These are phyloP conservation scores for Claviceps pazoutovae DNA, from an alignment of 2,329 filamentous ascomycete genomes.

Conservation along the genomic window DNA sequence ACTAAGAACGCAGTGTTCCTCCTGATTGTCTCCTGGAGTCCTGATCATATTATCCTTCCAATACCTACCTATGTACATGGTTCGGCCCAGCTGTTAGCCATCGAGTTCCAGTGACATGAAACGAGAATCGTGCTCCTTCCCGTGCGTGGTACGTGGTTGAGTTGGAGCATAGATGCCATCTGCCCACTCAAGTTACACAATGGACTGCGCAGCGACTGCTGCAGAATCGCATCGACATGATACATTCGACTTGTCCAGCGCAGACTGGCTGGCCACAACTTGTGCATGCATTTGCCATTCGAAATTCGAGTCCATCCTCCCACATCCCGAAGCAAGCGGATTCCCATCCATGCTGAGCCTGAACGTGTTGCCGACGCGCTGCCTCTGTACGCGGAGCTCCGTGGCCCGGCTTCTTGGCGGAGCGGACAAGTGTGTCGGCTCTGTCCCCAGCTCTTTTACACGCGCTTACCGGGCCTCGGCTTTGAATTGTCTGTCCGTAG, in stretches of 20 bases:
- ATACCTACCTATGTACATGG: too few relatives aligned
- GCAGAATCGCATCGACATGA: too few relatives aligned
- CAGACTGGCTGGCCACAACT: too few relatives aligned
- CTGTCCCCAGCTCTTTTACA: background rate
- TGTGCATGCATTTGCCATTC: too few relatives aligned
- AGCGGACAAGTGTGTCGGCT: background rate
- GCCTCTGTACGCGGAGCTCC: background rate
- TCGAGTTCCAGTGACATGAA: background rate
- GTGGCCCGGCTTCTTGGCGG: background rate
- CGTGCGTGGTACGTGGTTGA: background rate
- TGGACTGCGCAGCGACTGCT: background rate
- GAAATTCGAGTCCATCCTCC: too few relatives aligned
- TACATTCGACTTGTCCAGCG: too few relatives aligned
- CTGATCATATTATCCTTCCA: too few relatives aligned
- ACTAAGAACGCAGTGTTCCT: too few relatives aligned
- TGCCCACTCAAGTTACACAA: too few relatives aligned
- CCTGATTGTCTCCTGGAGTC: too few relatives aligned
- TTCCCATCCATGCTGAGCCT: background rate
- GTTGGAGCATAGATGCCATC: background rate
- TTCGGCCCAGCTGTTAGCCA: too few relatives aligned
- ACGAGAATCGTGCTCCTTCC: background rate
- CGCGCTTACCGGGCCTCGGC: conserved; percentile 5
- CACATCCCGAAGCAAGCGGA: background rate
- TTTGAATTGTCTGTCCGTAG: background rate
- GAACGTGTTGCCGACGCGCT: background rate